Base-by-base conservation (phyloP, 225 moss, liverwort and hornwort species). In the Bryum argenteum region DNA sequence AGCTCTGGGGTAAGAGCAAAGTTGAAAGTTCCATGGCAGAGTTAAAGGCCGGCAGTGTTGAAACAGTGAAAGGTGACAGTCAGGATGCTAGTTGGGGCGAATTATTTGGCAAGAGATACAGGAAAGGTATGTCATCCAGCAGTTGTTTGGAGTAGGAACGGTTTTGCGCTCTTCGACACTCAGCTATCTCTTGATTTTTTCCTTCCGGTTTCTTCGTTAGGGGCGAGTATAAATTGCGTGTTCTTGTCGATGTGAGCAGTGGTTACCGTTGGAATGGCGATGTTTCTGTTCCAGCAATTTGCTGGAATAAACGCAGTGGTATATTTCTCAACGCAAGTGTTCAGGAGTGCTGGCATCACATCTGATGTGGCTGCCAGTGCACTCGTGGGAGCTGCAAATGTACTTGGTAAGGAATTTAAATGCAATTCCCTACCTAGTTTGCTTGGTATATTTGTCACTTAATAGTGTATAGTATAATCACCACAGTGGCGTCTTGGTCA, bases 221-320 rank as follows among this genome's bases (percentile, higher is more conserved):
- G 59, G 21, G 59, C 50, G 18, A 48, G 28, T 40, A 48, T 20
- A 12, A 28, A 19, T 13, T 75, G 48, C 52, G 62, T 63, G n/a
- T 48, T 76, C 44, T 73, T 63, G 65, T 72, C 56, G 65, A 62
- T 72, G 69, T 59, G 68, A n/a, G 70, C 88, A 95, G 97, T 92
- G 68, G 92, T 98, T 40, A 45, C 75, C 23, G 89, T 93, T 23
- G 98, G 98, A 26, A 91, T 87, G 71, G 72, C 78, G 28, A 91
- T 98, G 61, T 98, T 98, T 65, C 82, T 98, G 22, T 89, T 92
- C 71, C 98, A 98, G 85, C 98, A 98, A 58, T 91, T 98, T 60
- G 94, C 98, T 59, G 98, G 98, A 61, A 91, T 98, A 76, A 98
- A 98, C 79, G 98, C 98, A 1, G 98, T 98, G 18, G 98, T 98